These are phyloP conservation scores for Wickerhamiella lipophila DNA, from an alignment of 805 yeast genomes.

Conservation along the genomic window DNA sequence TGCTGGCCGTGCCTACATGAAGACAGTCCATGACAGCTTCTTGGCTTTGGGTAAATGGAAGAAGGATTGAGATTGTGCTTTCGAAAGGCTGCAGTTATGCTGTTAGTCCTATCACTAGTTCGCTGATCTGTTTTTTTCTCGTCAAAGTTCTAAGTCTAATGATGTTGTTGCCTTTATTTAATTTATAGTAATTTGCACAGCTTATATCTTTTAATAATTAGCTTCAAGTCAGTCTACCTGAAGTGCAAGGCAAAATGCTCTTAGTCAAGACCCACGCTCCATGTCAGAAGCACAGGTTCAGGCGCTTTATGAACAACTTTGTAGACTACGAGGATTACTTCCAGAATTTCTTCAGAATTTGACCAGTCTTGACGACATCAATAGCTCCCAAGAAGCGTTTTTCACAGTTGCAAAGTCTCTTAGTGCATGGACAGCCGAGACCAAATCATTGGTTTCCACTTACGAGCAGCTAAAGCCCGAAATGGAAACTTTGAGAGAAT, in stretches of 20 bases:
- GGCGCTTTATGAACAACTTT: conserved; percentile 5
- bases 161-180: no score
- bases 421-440: conserved; percentile 8
- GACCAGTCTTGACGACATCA: conserved; percentile 4
- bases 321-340: neutral
- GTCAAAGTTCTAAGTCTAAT: no score
- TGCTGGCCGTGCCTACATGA: conserved; percentile 57
- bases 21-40: conserved; percentile 57
- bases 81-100: neutral
- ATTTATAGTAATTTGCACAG: no score
- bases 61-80: conserved; percentile 32
- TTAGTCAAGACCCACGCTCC: neutral
- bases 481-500: neutral
- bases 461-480: conserved; percentile 4
- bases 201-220: no score
- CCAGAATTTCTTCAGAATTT: conserved; percentile 8
- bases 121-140: no score
- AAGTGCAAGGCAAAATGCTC: no score
- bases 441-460: neutral
- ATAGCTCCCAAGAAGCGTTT: conserved; percentile 4
- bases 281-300: conserved; percentile 9
- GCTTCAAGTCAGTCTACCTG: no score
- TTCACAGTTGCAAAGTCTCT: conserved; percentile 3
- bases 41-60: conserved; percentile 72
- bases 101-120: no score